These are phyloP conservation scores for Phytophthora pseudosyringae DNA, from an alignment of 352 stramenopile genomes.

Conservation along the genomic window DNA sequence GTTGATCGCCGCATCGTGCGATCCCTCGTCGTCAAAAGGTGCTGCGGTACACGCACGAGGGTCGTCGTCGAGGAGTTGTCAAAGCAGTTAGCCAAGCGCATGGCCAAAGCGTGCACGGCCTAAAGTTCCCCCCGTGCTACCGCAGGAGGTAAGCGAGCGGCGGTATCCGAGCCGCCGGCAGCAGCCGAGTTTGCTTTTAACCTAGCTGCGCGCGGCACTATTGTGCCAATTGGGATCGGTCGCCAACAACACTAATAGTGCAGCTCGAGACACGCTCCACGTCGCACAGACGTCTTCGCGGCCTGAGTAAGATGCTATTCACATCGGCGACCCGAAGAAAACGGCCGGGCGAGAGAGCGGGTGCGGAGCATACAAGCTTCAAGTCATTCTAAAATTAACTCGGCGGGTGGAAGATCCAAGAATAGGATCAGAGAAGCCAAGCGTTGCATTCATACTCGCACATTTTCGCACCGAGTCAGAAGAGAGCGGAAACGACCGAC, in stretches of 20 bases:
- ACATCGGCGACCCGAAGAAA: slow-evolving; percentile 20
- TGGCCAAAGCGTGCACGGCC: no score
- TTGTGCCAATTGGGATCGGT: no score
- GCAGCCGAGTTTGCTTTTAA: not conserved
- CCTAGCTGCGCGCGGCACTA: no score
- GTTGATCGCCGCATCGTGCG: slow-evolving; percentile 25
- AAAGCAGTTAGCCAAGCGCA: slow-evolving; percentile 2
- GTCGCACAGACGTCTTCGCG: slow-evolving; percentile 9
- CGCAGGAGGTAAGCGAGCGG: not conserved
- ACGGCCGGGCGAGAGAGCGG: slow-evolving; percentile 21
- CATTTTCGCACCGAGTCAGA: slow-evolving; percentile 3
- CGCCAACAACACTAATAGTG: no score
- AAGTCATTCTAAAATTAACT: slow-evolving; percentile 14
- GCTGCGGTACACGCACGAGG: slow-evolving; percentile 16
- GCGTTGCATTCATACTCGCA: slow-evolving; percentile 7
- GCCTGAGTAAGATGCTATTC: slow-evolving; percentile 12
- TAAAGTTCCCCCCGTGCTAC: not conserved
- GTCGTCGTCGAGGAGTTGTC: slow-evolving; percentile 10
- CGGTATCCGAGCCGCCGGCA: no score
- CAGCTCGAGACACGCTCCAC: not conserved
- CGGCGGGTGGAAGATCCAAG: slow-evolving; percentile 31
- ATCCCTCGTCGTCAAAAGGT: slow-evolving; percentile 36
- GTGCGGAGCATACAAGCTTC: slow-evolving; percentile 22
- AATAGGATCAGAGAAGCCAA: slow-evolving; percentile 31
- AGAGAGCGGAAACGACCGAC: slow-evolving; percentile 31